Conservation (phyloP, 192 early-diverging fungal species). For the Coemansia sp. region DNA sequence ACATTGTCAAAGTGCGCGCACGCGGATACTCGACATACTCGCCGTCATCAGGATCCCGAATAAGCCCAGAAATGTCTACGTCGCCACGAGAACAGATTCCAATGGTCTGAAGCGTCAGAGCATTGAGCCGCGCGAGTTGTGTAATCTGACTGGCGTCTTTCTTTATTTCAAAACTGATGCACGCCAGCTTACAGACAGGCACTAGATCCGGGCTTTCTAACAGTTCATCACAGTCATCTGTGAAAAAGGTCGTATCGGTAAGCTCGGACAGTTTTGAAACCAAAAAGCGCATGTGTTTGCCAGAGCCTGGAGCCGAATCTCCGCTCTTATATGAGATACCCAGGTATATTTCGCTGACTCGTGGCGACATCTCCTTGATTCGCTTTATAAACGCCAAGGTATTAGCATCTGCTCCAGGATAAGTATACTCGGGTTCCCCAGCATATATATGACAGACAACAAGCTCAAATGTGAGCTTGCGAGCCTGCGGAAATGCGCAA, state of each 20-base stretch:
- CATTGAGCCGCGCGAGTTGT: background rate
- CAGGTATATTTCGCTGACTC: background rate
- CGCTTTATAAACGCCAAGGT: background rate
- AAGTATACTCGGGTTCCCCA: no score
- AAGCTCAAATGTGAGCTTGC: background rate
- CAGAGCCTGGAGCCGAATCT: no score
- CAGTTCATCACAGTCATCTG: background rate
- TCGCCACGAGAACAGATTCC: background rate
- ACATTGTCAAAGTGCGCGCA: background rate
- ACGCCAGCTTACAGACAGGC: background rate
- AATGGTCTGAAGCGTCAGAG: background rate
- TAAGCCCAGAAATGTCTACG: background rate
- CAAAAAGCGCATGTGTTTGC: background rate
- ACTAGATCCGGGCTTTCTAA: no score
- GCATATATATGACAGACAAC: no score
- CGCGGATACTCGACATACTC: background rate
- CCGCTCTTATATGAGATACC: no score
- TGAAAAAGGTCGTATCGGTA: background rate
- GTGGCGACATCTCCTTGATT: constrained; percentile 1
- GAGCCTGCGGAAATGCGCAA: background rate
- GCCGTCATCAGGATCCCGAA: background rate
- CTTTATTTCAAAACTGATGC: background rate
- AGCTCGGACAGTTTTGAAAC: background rate
- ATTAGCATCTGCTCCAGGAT: background rate
- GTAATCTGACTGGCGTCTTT: background rate